Evolutionary conservation across 805 yeast species (phyloP), one percentile per base, ranked within the genome.

Genomic region (Komagataella phaffii): DNA sequence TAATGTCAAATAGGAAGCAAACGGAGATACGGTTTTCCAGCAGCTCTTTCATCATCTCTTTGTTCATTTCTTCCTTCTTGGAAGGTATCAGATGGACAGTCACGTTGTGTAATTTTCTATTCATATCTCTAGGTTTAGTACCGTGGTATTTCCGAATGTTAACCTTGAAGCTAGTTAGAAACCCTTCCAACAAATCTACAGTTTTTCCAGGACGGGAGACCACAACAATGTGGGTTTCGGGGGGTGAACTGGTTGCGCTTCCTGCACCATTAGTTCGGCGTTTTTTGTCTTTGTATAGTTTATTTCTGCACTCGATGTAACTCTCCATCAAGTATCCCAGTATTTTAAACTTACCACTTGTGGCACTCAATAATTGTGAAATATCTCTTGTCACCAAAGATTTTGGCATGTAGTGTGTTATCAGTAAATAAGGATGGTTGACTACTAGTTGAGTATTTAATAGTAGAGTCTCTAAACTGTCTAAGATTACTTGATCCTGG

Each of bases 381-480:
- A 81, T 77, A 59, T 87, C 93, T 63, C 83, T 81, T 47, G 80
- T 79, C 8, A 78, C 75, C 54, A 87, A 70, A 54, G 82, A 81
- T 64, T 83, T 87, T 14, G 98, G 98, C 75, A 88, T 77, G 58
- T 83, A 82, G 63, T 90, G 96, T 53, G 82, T 83, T 51, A 91
- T 87, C 50, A 91, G 68, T 49, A 91, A 66, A 59, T 85, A 90
- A 0, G 98, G 98, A 67, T 91, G 99, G 0, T 91, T 80, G 21
- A 95, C 81, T 2, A 90, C 93, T 23, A 83, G 72, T 62, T 83
- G 83, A 47, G 90, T 79, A 66, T 90, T 89, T 53, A 77, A 66
- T 53, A 87, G 77, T 64, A 95, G 78, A 6, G 87, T 83, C 54
- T 80, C 77, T 63, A 91, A 72, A 0, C 95, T 82, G 60, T 87